Evolutionary conservation across 805 yeast species (phyloP), one percentile per base, ranked within the genome.

Genomic region (Metschnikowia continentalis): DNA sequence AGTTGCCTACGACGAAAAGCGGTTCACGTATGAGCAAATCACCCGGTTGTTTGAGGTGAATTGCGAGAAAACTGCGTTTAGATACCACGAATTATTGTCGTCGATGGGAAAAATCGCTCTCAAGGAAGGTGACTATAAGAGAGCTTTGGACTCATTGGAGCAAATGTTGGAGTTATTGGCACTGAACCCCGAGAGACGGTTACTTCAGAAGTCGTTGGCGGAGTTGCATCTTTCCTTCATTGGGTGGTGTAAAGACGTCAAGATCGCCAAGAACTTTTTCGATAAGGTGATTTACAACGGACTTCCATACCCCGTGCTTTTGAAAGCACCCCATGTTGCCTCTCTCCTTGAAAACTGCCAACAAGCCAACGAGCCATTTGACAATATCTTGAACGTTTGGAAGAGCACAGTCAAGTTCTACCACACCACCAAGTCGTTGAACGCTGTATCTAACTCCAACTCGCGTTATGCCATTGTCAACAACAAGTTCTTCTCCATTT

Each of bases 201-300:
- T 42, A 13, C 36, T 42, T 15, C 46, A 42, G n/a, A 42, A 14
- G 10, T 78, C 84, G 32, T 71, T 86, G 66, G 78, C 86, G 33
- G 88, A 85, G 67, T 84, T 88, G 43, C 96, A 88, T 70, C 74
- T 87, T 54, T 76, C 85, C 3, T 88, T 88, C 60, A 84, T 88
- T 62, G 94, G 95, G 42, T 82, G 80, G 57, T 85, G 90, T 66
- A 81, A 80, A 62, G 90, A 88, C 62, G 75, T 86, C 49, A 74
- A 73, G 39, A 83, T 88, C 42, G 88, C 96, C 4, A 81, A 80
- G 61, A 79, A 82, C 38, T 88, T 88, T 61, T 88, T 85, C 65
- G 83, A 82, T 58, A 86, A 84, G 65, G 92, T 89, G 3, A 73
- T 87, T 46, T 74, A 78, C 54, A 78, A 76, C 58, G 83, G 82